Evolutionary conservation across 495 filamentous ascomycete genomes (phyloP).

Genomic region (Hypoxylon fuscum): DNA sequence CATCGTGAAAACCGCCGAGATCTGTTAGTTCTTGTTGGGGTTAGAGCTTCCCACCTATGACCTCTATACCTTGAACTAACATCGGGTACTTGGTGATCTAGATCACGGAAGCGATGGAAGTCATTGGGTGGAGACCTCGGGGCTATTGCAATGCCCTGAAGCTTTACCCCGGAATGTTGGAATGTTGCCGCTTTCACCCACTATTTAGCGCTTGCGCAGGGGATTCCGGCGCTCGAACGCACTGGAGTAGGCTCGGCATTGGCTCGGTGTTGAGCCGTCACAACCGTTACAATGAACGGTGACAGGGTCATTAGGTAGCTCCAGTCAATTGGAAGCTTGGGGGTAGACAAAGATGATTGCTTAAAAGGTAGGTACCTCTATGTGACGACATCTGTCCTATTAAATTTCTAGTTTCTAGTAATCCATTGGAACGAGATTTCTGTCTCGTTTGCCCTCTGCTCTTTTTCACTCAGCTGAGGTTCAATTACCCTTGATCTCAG

Average conservation of each 20-base stretch:
- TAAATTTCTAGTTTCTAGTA: neutral
- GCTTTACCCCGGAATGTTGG: neutral
- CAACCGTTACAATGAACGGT: constrained; percentile 1
- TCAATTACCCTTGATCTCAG: constrained; percentile 3
- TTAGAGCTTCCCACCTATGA: neutral
- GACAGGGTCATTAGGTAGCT: neutral
- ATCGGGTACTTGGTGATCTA: constrained; percentile 2
- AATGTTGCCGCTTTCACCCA: constrained; percentile 2
- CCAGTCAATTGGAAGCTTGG: constrained; percentile 2
- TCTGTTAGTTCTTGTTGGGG: constrained; percentile 8
- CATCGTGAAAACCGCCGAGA: constrained; percentile 18
- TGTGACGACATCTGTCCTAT: constrained; percentile 27
- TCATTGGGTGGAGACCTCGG: neutral
- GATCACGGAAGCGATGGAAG: neutral
- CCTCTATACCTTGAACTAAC: constrained; percentile 4
- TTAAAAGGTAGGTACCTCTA: constrained; percentile 16
- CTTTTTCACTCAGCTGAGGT: constrained; percentile 2
- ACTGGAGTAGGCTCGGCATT: constrained; percentile 31
- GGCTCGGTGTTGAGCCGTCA: constrained; percentile 25
- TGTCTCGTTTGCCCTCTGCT: neutral
- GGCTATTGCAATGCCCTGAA: constrained; percentile 20
- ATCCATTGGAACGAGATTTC: neutral
- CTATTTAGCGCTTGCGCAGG: constrained; percentile 10
- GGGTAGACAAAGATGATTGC: constrained; percentile 4
- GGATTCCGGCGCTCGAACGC: constrained; percentile 16